phyloP scores from a whole-genome alignment of 2,329 filamentous ascomycete species.

The Metarhizium humberi region DNA sequence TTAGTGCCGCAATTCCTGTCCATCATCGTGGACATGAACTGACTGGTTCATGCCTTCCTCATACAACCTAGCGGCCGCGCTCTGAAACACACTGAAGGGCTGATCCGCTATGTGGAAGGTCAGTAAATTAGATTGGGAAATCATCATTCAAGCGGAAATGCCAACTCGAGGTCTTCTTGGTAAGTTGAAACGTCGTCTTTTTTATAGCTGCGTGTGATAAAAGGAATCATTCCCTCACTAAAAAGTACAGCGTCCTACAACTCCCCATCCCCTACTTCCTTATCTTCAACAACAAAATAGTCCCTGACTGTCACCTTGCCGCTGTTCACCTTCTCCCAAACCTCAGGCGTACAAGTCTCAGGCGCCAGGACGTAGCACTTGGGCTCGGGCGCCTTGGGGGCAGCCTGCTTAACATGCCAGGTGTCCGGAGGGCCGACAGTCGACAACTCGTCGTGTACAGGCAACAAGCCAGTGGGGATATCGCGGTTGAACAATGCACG shows the following conservation, averaged over 20 bases:
- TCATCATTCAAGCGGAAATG: too few relatives aligned
- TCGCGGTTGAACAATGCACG: constrained; percentile 46
- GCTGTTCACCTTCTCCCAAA: constrained; percentile 39
- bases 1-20: too few relatives aligned
- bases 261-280: background rate
- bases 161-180: background rate
- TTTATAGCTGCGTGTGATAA: background rate
- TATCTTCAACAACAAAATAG: constrained; percentile 19
- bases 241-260: background rate
- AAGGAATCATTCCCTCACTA: background rate
- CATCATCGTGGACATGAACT: too few relatives aligned
- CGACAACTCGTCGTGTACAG: constrained; percentile 40
- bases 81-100: too few relatives aligned
- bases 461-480: constrained; percentile 41
- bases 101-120: too few relatives aligned
- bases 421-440: constrained; percentile 42
- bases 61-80: too few relatives aligned
- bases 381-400: constrained; percentile 33
- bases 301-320: constrained; percentile 41
- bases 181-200: background rate
- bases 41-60: too few relatives aligned
- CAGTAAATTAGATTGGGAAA: too few relatives aligned
- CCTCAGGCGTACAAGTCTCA: constrained; percentile 44
- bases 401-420: constrained; percentile 49
- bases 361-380: constrained; percentile 52